Evolutionary conservation across 1,139 yeast genomes (phyloP), one percentile per base, ranked within the genome.

Genomic region (Candida smagusa): DNA sequence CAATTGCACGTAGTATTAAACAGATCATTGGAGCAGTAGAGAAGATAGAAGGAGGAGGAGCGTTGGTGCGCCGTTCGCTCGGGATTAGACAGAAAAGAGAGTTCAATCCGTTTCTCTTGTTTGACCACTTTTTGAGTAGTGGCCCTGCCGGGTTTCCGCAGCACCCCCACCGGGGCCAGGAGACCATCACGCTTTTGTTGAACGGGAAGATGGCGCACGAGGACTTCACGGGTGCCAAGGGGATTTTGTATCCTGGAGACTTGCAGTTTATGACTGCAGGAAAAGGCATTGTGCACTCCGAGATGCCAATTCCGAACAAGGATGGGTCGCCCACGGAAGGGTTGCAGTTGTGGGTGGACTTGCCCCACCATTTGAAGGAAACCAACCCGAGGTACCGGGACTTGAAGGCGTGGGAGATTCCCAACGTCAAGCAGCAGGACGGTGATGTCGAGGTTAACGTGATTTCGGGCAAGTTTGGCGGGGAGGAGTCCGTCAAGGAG

Each of bases 251-350:
- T 42, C 81, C 89, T 16, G 97, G 96, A 36, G 97, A 89, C 56
- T 68, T 89, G 49, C 97, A 89, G 63, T 88, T 89, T 58, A 89
- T 89, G 95, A 89, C 96, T 40, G 96, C 96, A 7, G 96, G 97
- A 40, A 77, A 74, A 48, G 97, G 96, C 38, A 79, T 88, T 32
- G 88, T 86, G 28, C 96, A 88, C 54, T 77, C 89, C 5, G 95
- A 86, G 54, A 84, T 86, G 79, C 96, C 96, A n/a, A 77, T 84
- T 25, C 69, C 72, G 30, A 72, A 71, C 47, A 69, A 70, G 7
- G 79, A 78, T 46, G 84, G 83, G 19, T 57, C 70, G 13, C 65
- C 75, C 1, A 79, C 81, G 28, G 74, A 68, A 30, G 96, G 96
- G 36, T 69, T 89, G 70, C 96, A 89, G 60, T 65, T 90, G 37